These are phyloP conservation scores for Scutellaria barbata DNA, from an alignment of 257 asterid genomes.

Conservation along the genomic window DNA sequence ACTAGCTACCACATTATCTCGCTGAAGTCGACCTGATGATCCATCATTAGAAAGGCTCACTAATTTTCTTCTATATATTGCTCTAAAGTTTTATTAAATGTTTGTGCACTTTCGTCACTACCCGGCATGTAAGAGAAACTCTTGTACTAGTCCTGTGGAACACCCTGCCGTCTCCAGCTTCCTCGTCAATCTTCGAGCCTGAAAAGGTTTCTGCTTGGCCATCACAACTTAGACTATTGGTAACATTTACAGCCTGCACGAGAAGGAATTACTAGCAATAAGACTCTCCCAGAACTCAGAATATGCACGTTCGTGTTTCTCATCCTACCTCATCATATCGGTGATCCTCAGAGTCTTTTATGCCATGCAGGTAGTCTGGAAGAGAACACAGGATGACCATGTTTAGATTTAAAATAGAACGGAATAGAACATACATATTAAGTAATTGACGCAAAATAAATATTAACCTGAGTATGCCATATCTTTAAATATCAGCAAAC, in stretches of 20 bases:
- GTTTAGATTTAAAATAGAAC: conserved; percentile 12
- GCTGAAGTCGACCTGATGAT: conserved; percentile 3
- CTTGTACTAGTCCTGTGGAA: conserved; percentile 70
- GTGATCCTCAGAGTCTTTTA: conserved; percentile 69
- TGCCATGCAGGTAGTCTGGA: conserved; percentile 90
- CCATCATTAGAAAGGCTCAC: conserved; percentile 18
- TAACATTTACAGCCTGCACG: conserved; percentile 65
- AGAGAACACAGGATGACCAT: conserved; percentile 18
- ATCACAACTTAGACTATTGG: conserved; percentile 32
- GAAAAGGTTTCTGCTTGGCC: conserved; percentile 32
- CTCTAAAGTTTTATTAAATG: conserved; percentile 61
- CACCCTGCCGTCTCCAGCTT: conserved; percentile 34
- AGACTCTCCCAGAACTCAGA: not conserved
- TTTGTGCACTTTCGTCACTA: conserved; percentile 69
- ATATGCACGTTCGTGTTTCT: not conserved
- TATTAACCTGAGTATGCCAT: conserved; percentile 74
- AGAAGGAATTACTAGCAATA: conserved; percentile 25
- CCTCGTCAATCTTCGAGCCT: conserved; percentile 29
- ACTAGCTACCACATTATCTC: conserved; percentile 7
- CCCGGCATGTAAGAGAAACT: conserved; percentile 89
- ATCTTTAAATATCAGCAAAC: conserved; percentile 89
- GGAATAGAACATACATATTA: not conserved
- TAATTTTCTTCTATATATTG: conserved; percentile 9
- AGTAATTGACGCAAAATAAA: conserved; percentile 6
- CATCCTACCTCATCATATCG: conserved; percentile 58